Conservation (phyloP, 441 rosid genomes). For the Bruguiera hainesii region DNA sequence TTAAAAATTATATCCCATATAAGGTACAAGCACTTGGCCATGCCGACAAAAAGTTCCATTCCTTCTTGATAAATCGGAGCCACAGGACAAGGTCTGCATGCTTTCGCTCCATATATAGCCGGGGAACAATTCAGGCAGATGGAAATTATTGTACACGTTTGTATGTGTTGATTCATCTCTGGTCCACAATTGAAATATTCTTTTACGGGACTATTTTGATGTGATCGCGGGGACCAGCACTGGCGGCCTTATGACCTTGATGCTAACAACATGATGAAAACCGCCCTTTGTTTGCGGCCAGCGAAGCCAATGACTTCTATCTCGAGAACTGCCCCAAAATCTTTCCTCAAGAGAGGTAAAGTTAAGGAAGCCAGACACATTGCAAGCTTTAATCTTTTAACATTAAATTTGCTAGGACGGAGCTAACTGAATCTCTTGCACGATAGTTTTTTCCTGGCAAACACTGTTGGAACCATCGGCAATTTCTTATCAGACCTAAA, state of each 20-base stretch:
- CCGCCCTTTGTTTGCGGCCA: slow-evolving; percentile 50
- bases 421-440: background rate
- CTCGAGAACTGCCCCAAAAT: slow-evolving; percentile 40
- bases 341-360: slow-evolving; percentile 41
- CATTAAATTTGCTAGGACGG: background rate
- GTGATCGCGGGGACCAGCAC: slow-evolving; percentile 59
- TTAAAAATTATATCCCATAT: too few relatives aligned
- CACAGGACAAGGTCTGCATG: too few relatives aligned
- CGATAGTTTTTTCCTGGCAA: slow-evolving; percentile 7
- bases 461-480: slow-evolving; percentile 11
- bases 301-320: slow-evolving; percentile 47
- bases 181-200: too few relatives aligned
- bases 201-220: slow-evolving; percentile 42
- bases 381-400: background rate
- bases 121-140: too few relatives aligned
- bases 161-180: too few relatives aligned
- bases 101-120: too few relatives aligned
- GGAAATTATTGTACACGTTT: too few relatives aligned
- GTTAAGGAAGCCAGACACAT: too few relatives aligned
- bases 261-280: slow-evolving; percentile 46
- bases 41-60: too few relatives aligned
- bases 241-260: slow-evolving; percentile 55
- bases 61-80: too few relatives aligned
- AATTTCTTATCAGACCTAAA: slow-evolving; percentile 28
- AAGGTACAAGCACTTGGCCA: too few relatives aligned